Conservation (phyloP, 345 rosid species). For the Aquilaria yunnanensis region DNA sequence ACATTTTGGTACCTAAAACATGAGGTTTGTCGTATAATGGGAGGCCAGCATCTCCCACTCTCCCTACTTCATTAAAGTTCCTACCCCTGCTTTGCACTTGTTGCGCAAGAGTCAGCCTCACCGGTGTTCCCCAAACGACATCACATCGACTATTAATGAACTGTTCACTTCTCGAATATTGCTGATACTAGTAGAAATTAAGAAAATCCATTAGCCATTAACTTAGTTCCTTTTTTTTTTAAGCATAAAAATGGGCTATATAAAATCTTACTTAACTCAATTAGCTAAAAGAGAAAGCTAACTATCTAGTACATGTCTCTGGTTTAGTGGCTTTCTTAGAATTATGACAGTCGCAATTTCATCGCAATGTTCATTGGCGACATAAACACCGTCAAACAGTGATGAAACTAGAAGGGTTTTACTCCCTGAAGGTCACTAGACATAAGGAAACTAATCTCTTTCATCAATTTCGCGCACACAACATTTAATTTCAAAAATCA, state of each 20-base stretch:
- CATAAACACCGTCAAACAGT: no score
- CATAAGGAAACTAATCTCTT: no score
- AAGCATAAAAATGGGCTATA: no score
- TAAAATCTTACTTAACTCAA: constrained; percentile 17
- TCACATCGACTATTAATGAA: constrained; percentile 16
- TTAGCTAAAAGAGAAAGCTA: neutral
- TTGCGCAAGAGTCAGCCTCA: constrained; percentile 14
- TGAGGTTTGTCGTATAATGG: constrained; percentile 25
- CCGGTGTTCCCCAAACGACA: constrained; percentile 18
- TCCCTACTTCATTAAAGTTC: constrained; percentile 15
- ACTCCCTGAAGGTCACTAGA: no score
- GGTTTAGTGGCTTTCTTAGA: no score
- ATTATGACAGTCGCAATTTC: no score
- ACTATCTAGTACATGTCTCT: neutral
- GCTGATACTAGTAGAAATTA: neutral
- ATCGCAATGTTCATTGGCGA: no score
- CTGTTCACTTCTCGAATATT: constrained; percentile 9
- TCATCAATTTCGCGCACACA: no score
- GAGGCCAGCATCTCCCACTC: constrained; percentile 15
- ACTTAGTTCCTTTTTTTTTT: no score
- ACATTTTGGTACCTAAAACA: neutral
- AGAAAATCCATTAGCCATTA: no score
- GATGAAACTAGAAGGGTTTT: no score
- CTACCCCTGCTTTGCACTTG: constrained; percentile 25
- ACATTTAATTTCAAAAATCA: no score